Percentiles rank a stretch among this genome's conserved stretches.
These are phyloP conservation scores for Lactuca saligna DNA, from an alignment of 129 eudicot genomes.

Conservation along the genomic window DNA sequence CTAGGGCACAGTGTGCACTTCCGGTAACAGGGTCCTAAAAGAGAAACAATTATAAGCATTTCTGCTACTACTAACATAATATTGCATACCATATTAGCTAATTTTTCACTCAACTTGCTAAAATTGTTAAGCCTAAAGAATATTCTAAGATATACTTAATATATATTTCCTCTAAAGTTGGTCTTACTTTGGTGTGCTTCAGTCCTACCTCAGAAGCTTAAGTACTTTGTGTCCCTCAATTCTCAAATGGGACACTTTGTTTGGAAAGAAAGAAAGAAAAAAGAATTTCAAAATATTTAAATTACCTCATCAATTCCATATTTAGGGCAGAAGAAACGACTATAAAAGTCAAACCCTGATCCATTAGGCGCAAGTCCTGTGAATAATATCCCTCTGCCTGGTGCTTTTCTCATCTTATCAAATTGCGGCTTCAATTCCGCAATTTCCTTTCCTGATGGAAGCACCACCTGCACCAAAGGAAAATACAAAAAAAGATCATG, in stretches of 20 bases:
- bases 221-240: too few relatives aligned
- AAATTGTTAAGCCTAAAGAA: too few relatives aligned
- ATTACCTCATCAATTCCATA: conserved; percentile 67
- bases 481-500: conserved; percentile 6
- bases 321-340: conserved; percentile 82
- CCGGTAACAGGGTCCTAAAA: conserved; percentile 86
- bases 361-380: conserved; percentile 62
- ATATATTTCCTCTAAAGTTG: too few relatives aligned
- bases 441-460: conserved; percentile 59
- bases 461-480: conserved; percentile 53
- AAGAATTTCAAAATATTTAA: not conserved
- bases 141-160: too few relatives aligned
- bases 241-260: not conserved
- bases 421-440: conserved; percentile 53
- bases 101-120: too few relatives aligned
- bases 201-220: too few relatives aligned
- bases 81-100: not conserved
- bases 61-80: not conserved
- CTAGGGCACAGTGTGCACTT: conserved; percentile 85
- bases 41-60: not conserved
- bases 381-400: conserved; percentile 61
- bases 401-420: conserved; percentile 56
- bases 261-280: not conserved
- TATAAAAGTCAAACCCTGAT: conserved; percentile 74
- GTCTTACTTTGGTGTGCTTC: too few relatives aligned